Base-by-base conservation (phyloP, 176 grass and related monocot genomes). In the Bromus sterilis region DNA sequence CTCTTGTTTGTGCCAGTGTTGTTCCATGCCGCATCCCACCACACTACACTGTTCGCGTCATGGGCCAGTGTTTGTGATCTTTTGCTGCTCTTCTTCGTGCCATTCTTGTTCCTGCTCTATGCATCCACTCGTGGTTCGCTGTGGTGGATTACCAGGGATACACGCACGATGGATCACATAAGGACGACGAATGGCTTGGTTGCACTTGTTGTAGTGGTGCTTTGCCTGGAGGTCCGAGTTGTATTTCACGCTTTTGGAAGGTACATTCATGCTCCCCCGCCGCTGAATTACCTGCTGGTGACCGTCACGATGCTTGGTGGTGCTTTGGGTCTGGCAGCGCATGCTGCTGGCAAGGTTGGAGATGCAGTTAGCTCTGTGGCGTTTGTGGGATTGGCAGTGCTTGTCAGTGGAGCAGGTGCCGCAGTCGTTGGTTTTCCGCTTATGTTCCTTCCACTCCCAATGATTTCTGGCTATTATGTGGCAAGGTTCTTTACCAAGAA, bases 401-500 rank as follows among this genome's bases (percentile, higher is more conserved):
- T 99, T 14, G 85, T 95, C 64, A 99, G 96, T 84, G 92, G 82
- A 77, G 87, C 96, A 80, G 93, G 87, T 62, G 84, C 96, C 32
- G 64, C 90, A 77, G 96, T 95, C 78, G 89, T 99, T 62, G 96
- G 96, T 75, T 99, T 99, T 66, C 96, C 96, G 9, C 25, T 93
- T 46, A 11, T 89, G 84, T 93, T 99, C 63, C 83, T 99, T 68
- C 91, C 89, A 63, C 84, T 99, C 33, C 96, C 93, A 9, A 84
- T 99, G 89, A 80, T 99, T 83, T 92, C 96, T 77, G 96, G 96
- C 61, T 99, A 89, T 84, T 95, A 89, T 83, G 83, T 91, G 16
- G 93, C 96, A 30, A 84, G 82, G 31, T 99, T 99, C 82, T 99
- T 99, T 85, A 99, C 91, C 13, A 95, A 91, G 82, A 99, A 99